Evolutionary conservation across 768 basidiomycete species (phyloP), one percentile per base, ranked within the genome.

Genomic region (Lyophyllum decastes): DNA sequence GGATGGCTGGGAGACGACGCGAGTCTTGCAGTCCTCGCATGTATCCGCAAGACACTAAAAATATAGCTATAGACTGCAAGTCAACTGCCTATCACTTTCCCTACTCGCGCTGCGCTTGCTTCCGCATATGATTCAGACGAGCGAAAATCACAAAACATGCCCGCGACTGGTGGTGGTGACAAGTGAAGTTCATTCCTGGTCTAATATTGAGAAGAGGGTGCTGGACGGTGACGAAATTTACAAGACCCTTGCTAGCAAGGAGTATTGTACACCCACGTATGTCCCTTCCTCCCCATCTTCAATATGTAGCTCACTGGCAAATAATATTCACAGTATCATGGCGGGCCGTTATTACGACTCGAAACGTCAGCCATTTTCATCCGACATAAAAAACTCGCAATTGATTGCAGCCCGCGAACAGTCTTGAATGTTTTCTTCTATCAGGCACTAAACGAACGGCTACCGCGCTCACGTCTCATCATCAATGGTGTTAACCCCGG

Each of bases 1-100:
- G 0, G 76, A 83, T 64, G 82, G 78, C 9, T 84, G 78, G 78
- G 82, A 84, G 58, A 47, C 65, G 7, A 66, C 57, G 82, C 81
- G 51, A 9, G 72, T 63, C 10, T 11, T 22, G 10, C n/a, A 30
- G 30, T 4, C 30, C 5, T 43, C 7, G 2, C 19, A 35, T 8
- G 14, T 45, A 25, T 38, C 26, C 22, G 49, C 55, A 21, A 38
- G 8, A 17, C 35, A 12, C 17, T 35, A 9, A 40, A 1, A 21
- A n/a, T 11, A 17, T 38, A 9, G 12, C 26, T 38, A 6, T 51
- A 85, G 82, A 9, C 53, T 82, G 0, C 82, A 84, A 58, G 75
- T 80, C 41, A 83, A 84, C 62, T 61, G 73, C 61, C 64, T 85
- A 7, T 69, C 78, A 0, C 72, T 71, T 8, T 66, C 73, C 5